Evolutionary conservation across 768 basidiomycete species (phyloP), one percentile per base, ranked within the genome.

Genomic region (Mycena haematopus): DNA sequence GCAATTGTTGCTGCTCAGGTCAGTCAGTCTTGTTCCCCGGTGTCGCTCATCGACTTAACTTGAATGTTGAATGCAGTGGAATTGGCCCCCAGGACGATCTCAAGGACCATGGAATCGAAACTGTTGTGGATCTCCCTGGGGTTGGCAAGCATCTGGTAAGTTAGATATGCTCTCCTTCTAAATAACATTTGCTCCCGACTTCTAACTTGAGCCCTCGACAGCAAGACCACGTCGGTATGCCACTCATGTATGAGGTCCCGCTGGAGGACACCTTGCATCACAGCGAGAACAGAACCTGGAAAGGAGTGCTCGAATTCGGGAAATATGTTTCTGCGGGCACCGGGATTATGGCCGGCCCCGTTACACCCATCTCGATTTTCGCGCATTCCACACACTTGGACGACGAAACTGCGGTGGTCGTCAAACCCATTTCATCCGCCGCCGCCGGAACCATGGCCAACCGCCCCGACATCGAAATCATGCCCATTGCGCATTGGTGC

Each of bases 21-120:
- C n/a, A n/a, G n/a, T n/a, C n/a, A n/a, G n/a, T n/a, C n/a, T n/a
- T n/a, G n/a, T 19, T 19, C n/a, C n/a, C n/a, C n/a, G 17, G 24
- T 2, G 1, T 27, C 19, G 15, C 14, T 42, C 21, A 40, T 13
- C n/a, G n/a, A n/a, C n/a, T n/a, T n/a, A n/a, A 25, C 10, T 21
- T 6, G 35, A 13, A 22, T 13, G n/a, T 7, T 19, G n/a, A 6
- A 22, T 17, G 2, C 56, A 74, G 74, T 50, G 82, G 82, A 17
- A 71, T 84, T 52, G 83, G 81, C 8, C 79, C 80, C 3, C 60
- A 63, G n/a, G 71, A 69, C 1, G 70, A 78, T 36, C 68, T 82
- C 14, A 56, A 71, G n/a, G 56, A 55, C 10, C 65, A 74, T 35
- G 71, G 69, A 9, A 70, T 76, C 33, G 29, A 17, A 1, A 63